Conservation (phyloP, 139 green algal species). For the Chlamydomonas incerta region DNA sequence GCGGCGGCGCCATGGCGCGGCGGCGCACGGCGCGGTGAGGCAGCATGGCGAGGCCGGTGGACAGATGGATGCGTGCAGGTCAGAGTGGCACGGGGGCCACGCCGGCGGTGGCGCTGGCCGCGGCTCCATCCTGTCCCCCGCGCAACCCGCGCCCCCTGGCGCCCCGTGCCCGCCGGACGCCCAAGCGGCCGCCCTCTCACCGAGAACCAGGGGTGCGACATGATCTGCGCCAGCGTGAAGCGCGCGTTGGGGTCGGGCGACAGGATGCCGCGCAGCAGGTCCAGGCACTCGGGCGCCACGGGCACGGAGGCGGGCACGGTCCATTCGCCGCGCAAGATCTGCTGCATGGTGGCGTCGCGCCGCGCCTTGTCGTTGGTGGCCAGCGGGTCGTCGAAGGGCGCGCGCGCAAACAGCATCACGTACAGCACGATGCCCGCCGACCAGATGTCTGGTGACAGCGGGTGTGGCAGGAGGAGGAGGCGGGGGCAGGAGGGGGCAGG, state of each 20-base stretch:
- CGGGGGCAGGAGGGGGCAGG: background rate
- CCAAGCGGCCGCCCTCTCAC: no score
- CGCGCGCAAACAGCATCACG: slow-evolving; percentile 95
- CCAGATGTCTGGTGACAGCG: slow-evolving; percentile 63
- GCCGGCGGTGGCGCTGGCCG: no score
- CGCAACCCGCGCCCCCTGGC: no score
- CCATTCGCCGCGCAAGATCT: slow-evolving; percentile 62
- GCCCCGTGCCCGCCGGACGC: no score
- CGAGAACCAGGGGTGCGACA: slow-evolving; percentile 82
- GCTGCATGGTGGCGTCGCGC: slow-evolving; percentile 57
- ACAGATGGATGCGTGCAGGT: no score
- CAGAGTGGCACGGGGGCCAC: no score
- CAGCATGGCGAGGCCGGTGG: no score
- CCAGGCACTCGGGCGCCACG: slow-evolving; percentile 46
- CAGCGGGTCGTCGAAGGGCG: slow-evolving; percentile 92
- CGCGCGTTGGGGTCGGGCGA: slow-evolving; percentile 70
- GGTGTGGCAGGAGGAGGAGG: background rate
- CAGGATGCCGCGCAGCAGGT: slow-evolving; percentile 58
- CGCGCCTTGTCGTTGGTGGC: slow-evolving; percentile 32
- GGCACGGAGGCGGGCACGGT: slow-evolving; percentile 9
- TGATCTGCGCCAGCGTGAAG: slow-evolving; percentile 75
- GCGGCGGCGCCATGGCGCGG: no score
- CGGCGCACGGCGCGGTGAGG: no score
- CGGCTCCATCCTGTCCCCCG: no score
- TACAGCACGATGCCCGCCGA: slow-evolving; percentile 95